Conservation (phyloP, 768 basidiomycete genomes). For the Termitomyces sp. region DNA sequence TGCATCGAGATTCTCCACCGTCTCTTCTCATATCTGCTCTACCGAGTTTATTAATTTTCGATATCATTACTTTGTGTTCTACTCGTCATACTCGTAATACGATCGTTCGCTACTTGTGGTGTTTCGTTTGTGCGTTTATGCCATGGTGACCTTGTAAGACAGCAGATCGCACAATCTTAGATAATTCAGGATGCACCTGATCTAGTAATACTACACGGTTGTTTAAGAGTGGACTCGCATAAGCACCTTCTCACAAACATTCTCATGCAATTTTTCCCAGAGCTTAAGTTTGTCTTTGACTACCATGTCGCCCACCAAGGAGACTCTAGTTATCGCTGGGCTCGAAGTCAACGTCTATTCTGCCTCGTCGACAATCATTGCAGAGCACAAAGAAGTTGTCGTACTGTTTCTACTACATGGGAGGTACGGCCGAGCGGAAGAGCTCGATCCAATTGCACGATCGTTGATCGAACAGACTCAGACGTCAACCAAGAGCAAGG, state of each 20-base stretch:
- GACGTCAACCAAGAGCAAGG: neutral
- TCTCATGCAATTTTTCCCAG: neutral
- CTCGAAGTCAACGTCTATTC: conserved; percentile 30
- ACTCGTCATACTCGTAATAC: conserved; percentile 4
- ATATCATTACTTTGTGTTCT: conserved; percentile 12
- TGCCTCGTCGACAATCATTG: conserved; percentile 5
- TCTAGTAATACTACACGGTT: neutral
- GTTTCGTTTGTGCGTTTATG: neutral
- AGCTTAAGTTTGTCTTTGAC: neutral
- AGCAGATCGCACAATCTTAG: neutral
- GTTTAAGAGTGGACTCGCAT: neutral
- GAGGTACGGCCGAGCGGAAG: conserved; percentile 24
- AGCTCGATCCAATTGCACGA: conserved; percentile 22
- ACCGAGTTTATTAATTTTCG: conserved; percentile 7
- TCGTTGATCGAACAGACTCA: conserved; percentile 17
- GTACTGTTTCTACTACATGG: conserved; percentile 41
- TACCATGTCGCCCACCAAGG: conserved; percentile 11
- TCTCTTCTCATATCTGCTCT: conserved; percentile 6
- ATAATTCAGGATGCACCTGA: too few species aligned
- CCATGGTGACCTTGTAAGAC: neutral
- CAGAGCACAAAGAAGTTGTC: conserved; percentile 18
- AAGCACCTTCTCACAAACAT: neutral
- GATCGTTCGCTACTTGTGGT: neutral
- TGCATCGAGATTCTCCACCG: neutral
- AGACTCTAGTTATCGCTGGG: conserved; percentile 30